Conservation (phyloP, 2,329 filamentous ascomycete genomes). For the Reticulascus tulasneorum region DNA sequence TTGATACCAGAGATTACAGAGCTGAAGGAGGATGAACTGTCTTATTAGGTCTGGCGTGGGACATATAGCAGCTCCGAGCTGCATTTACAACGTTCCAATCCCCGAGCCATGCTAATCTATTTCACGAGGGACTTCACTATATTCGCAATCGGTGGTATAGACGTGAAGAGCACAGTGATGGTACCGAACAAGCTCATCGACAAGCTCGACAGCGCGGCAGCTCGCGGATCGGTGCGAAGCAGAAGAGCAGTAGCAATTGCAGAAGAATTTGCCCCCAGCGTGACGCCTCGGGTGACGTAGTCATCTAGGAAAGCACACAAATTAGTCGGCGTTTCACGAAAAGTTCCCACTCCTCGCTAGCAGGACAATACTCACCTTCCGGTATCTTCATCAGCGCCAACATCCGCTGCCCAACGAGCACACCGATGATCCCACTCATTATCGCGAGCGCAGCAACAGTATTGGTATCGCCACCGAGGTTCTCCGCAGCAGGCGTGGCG, state of each 20-base stretch:
- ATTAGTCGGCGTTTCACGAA: background rate
- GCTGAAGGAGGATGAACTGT: no score
- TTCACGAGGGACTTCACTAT: slow-evolving; percentile 44
- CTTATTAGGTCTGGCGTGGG: no score
- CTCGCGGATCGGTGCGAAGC: slow-evolving; percentile 51
- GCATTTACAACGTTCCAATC: no score
- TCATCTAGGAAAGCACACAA: slow-evolving; percentile 40
- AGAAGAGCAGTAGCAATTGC: slow-evolving; percentile 57
- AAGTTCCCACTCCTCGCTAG: no score
- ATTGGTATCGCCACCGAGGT: slow-evolving; percentile 53
- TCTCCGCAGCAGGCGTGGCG: slow-evolving; percentile 52
- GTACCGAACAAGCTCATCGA: slow-evolving; percentile 60
- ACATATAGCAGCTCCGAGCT: no score
- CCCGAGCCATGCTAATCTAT: no score
- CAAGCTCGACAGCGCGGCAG: slow-evolving; percentile 55
- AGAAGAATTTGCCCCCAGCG: slow-evolving; percentile 56
- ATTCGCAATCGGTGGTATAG: slow-evolving; percentile 48
- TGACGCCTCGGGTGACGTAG: slow-evolving; percentile 60
- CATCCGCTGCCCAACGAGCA: slow-evolving; percentile 48
- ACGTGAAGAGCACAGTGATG: slow-evolving; percentile 55
- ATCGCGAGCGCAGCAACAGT: slow-evolving; percentile 55
- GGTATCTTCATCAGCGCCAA: slow-evolving; percentile 48
- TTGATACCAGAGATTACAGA: no score
- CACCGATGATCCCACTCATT: slow-evolving; percentile 56
- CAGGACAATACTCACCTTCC: slow-evolving; percentile 34